phyloP scores from a whole-genome alignment of 2,329 filamentous ascomycete species.

The Hymenoscyphus salicellus region DNA sequence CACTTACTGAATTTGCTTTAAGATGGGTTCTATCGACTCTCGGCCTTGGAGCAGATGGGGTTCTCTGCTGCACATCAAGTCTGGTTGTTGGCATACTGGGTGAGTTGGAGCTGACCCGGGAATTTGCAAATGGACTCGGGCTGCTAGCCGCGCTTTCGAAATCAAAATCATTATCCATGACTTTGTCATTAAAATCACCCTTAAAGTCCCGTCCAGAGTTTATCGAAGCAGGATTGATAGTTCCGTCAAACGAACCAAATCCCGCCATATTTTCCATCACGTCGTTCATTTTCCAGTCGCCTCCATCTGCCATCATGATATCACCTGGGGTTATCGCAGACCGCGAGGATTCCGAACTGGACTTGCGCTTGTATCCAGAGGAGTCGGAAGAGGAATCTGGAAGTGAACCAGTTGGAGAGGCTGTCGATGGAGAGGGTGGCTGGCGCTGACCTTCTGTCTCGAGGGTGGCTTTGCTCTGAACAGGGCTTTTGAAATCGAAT shows the following conservation, averaged over 20 bases:
- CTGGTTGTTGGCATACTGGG: slow-evolving; percentile 43
- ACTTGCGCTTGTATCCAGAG: slow-evolving; percentile 48
- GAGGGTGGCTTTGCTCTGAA: slow-evolving; percentile 22
- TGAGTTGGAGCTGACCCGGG: slow-evolving; percentile 40
- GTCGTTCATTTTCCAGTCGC: slow-evolving; percentile 43
- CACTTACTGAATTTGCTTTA: slow-evolving; percentile 45
- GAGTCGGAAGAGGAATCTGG: slow-evolving; percentile 54
- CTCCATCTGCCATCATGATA: slow-evolving; percentile 44
- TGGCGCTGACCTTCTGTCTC: slow-evolving; percentile 26
- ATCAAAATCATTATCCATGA: slow-evolving; percentile 52
- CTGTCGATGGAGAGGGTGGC: slow-evolving; percentile 30
- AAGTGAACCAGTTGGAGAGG: slow-evolving; percentile 40
- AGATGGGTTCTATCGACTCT: slow-evolving; percentile 35
- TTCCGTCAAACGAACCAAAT: slow-evolving; percentile 39
- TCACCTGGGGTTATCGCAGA: slow-evolving; percentile 43
- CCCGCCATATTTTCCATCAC: slow-evolving; percentile 28
- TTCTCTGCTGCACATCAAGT: slow-evolving; percentile 34
- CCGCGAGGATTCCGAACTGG: slow-evolving; percentile 47
- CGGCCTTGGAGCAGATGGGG: slow-evolving; percentile 27
- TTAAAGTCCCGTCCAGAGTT: slow-evolving; percentile 25
- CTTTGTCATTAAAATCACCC: slow-evolving; percentile 43
- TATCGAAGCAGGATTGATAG: slow-evolving; percentile 39
- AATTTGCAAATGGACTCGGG: slow-evolving; percentile 42
- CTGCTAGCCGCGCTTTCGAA: slow-evolving; percentile 59
- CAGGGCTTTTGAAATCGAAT: slow-evolving; percentile 28